These are phyloP conservation scores for Gracilaria gracilis DNA, from an alignment of 23 red algal species.

Conservation along the genomic window DNA sequence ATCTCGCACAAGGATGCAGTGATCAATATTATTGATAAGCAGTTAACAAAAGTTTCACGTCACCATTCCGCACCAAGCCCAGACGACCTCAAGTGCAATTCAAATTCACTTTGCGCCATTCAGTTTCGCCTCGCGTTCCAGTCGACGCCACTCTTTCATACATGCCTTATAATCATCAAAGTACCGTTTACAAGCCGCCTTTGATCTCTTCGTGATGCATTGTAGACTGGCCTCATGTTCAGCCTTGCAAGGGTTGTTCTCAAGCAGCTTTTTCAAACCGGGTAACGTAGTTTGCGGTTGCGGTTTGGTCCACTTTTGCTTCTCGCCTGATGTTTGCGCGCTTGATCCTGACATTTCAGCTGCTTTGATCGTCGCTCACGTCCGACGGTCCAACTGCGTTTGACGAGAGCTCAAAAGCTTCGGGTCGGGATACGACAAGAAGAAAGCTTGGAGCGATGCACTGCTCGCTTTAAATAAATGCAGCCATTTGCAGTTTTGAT, in stretches of 20 bases:
- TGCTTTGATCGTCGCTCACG: background rate
- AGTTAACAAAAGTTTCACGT: background rate
- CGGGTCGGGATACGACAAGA: no score
- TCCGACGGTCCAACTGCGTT: background rate
- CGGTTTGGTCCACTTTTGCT: background rate
- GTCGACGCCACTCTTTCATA: constrained; percentile 38
- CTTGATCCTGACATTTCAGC: background rate
- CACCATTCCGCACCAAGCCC: background rate
- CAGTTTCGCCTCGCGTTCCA: constrained; percentile 19
- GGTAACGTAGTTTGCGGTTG: background rate
- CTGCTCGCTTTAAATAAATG: no score
- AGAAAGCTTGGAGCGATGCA: no score
- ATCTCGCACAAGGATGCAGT: no score
- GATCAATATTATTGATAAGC: no score
- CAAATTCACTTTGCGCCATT: background rate
- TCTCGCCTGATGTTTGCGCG: background rate
- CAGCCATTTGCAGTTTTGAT: no score
- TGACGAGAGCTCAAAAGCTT: no score
- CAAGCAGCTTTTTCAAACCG: constrained; percentile 19
- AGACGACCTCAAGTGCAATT: background rate
- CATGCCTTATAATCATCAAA: constrained; percentile 32
- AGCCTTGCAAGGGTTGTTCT: constrained; percentile 21
- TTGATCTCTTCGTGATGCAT: constrained; percentile 27
- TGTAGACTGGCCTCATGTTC: constrained; percentile 40
- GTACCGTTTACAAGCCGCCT: constrained; percentile 18